Evolutionary conservation across 2,329 filamentous ascomycete species (phyloP).

Genomic region (Lasiodiplodia theobromae): DNA sequence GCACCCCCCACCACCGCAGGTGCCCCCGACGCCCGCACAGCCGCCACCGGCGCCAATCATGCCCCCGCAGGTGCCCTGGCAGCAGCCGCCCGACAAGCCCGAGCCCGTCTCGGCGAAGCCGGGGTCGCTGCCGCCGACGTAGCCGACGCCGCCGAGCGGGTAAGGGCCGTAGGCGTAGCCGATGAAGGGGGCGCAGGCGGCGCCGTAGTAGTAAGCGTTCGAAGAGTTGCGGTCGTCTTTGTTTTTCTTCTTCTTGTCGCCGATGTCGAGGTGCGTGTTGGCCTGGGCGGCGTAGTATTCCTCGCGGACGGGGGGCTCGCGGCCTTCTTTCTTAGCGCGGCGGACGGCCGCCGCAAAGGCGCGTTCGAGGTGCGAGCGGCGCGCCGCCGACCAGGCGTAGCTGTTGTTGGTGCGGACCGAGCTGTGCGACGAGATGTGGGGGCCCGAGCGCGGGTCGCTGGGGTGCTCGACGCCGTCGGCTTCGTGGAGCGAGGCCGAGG

Average conservation of each 20-base stretch:
- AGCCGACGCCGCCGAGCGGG: constrained; percentile 42
- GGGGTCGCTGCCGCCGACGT: constrained; percentile 41
- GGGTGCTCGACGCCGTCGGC: constrained; percentile 48
- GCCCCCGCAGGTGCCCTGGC: constrained; percentile 56
- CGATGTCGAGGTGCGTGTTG: not conserved
- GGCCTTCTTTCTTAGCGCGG: constrained; percentile 44
- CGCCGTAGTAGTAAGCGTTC: not conserved
- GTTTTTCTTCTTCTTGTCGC: constrained; percentile 33
- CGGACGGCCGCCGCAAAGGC: constrained; percentile 30
- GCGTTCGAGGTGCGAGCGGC: constrained; percentile 22
- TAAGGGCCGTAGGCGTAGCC: constrained; percentile 54
- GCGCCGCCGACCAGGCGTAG: constrained; percentile 12
- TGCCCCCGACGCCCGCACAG: constrained; percentile 11
- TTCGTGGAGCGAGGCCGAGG: constrained; percentile 54
- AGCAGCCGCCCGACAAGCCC: constrained; percentile 57
- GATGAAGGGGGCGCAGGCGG: constrained; percentile 52
- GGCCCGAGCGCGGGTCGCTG: constrained; percentile 3
- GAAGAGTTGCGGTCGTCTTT: constrained; percentile 16
- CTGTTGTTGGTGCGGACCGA: constrained; percentile 57
- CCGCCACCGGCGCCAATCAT: constrained; percentile 31
- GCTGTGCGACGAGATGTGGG: constrained; percentile 77
- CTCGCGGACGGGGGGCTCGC: constrained; percentile 33
- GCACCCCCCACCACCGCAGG: constrained; percentile 22
- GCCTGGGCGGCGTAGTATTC: not conserved
- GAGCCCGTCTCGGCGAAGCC: constrained; percentile 44